These are phyloP conservation scores for Colletotrichum lentis DNA, from an alignment of 2,329 filamentous ascomycete species.

Conservation along the genomic window DNA sequence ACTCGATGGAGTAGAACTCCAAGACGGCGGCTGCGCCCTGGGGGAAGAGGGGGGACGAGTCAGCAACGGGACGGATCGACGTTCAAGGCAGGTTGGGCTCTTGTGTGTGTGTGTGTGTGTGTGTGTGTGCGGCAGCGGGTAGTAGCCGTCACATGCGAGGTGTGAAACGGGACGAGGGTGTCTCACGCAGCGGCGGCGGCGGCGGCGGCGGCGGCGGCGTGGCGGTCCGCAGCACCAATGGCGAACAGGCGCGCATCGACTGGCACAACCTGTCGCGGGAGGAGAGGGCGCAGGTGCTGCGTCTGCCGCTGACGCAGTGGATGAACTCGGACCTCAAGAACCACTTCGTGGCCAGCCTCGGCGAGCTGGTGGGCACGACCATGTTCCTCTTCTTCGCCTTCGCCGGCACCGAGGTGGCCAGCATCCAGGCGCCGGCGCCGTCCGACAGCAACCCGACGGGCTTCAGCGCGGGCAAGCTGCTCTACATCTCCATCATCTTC, in stretches of 20 bases:
- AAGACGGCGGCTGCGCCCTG: conserved; percentile 80
- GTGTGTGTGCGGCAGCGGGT: neutral
- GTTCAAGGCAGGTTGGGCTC: too few relatives aligned
- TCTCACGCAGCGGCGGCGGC: too few relatives aligned
- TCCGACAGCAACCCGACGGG: conserved; percentile 50
- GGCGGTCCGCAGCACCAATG: conserved; percentile 32
- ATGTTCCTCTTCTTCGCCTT: conserved; percentile 57
- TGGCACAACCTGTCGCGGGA: conserved; percentile 51
- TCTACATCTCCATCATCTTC: conserved; percentile 37
- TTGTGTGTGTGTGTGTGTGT: too few relatives aligned
- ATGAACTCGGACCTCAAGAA: conserved; percentile 59
- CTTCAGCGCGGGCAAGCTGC: conserved; percentile 53
- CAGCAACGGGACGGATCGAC: conserved; percentile 1
- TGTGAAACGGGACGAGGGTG: conserved; percentile 3
- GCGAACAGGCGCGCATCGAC: conserved; percentile 44
- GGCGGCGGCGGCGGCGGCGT: too few relatives aligned
- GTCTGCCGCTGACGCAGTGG: conserved; percentile 56
- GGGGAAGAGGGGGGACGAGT: neutral
- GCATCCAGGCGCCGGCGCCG: conserved; percentile 50
- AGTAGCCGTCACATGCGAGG: conserved; percentile 20
- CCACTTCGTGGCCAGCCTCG: conserved; percentile 50
- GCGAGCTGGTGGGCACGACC: conserved; percentile 54
- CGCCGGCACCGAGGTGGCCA: conserved; percentile 52
- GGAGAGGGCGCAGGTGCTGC: conserved; percentile 54
- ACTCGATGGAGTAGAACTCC: conserved; percentile 75